Base-by-base conservation (phyloP, 176 grass and related monocot genomes). In the Ampelocalamus luodianensis region DNA sequence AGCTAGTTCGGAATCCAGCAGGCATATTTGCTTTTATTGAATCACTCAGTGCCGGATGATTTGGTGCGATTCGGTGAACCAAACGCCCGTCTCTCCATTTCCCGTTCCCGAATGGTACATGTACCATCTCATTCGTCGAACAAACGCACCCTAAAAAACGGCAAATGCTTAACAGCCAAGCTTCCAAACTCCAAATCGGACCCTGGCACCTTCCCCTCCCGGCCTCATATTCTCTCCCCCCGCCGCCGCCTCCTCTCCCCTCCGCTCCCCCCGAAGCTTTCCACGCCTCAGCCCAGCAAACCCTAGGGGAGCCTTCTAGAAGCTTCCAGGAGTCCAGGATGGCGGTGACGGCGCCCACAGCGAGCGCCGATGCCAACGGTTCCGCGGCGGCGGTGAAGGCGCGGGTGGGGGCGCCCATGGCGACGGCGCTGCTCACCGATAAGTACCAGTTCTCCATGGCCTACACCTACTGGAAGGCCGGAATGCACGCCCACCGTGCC, bases 381-480 rank as follows among this genome's bases (percentile, higher is more conserved):
- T 87, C 85, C n/a, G 54, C 18, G 7, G 20, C 54, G 51, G 51
- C 54, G 71, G 42, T 13, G 64, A 68, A 34, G 86, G 66, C 62
- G 85, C 49, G 13, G 68, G 84, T 91, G 72, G 87, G 86, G 68
- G 61, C 89, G 58, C 91, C 91, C 76, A 98, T 98, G 93, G 96
- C 92, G 15, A 98, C 96, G 86, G 91, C 96, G 80, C 68, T 98
- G 78, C 93, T 98, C 58, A 98, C 96, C 64, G 96, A 98, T 82
- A 87, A 95, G 83, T 98, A 98, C 91, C 96, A 98, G 90, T 98
- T 95, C 80, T 95, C 96, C 89, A 98, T 98, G 96, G 96, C 96
- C 67, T 98, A 98, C 73, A 93, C 96, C 17, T 98, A 98, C 90
- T 98, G 96, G 96, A 98, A 98, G 78, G 88, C 93, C 8, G 86